phyloP scores from a whole-genome alignment of 768 basidiomycete genomes.

The Lactarius trivialis region DNA sequence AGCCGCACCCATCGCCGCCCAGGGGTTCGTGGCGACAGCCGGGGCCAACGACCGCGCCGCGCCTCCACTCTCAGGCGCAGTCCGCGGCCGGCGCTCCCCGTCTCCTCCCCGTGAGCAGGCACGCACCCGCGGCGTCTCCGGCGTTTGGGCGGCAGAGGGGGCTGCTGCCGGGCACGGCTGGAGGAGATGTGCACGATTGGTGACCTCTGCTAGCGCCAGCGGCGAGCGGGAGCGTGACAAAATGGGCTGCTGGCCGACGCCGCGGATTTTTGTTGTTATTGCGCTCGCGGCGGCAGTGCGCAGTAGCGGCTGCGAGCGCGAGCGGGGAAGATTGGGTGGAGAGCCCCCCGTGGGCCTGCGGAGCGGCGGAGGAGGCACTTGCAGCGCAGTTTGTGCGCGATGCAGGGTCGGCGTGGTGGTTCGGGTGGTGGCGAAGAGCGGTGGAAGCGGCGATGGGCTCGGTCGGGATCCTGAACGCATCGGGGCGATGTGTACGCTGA shows the following conservation, averaged over 20 bases:
- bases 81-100: background rate
- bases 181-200: too few species aligned
- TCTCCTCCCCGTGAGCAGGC: background rate
- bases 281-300: background rate
- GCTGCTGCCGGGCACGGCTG: background rate
- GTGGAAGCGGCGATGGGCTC: background rate
- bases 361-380: background rate
- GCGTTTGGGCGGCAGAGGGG: background rate
- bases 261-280: background rate
- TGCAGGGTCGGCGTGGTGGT: too few species aligned
- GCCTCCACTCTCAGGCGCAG: background rate
- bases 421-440: background rate
- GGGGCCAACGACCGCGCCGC: background rate
- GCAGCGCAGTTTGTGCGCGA: background rate
- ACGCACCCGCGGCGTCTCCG: background rate
- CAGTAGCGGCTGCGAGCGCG: background rate
- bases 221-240: background rate
- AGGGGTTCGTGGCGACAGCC: background rate
- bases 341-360: background rate
- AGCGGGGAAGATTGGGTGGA: background rate
- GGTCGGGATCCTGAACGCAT: constrained; percentile 12
- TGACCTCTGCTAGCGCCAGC: background rate
- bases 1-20: background rate
- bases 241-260: background rate
- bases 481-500: background rate